phyloP scores from a whole-genome alignment of 1,139 yeast genomes.

The Sugiyamaella xylanicola region DNA sequence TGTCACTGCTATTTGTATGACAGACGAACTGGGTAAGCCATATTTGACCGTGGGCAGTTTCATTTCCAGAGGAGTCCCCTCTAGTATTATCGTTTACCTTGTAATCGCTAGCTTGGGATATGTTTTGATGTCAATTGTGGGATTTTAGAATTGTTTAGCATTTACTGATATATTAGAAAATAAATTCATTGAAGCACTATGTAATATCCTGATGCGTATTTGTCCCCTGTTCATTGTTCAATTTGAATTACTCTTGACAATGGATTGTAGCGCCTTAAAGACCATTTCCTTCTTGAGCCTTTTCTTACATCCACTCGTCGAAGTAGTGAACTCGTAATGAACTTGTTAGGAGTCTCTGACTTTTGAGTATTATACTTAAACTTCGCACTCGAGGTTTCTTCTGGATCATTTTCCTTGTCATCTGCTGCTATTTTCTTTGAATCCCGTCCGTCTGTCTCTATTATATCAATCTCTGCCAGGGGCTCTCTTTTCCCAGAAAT shows the following conservation, averaged over 20 bases:
- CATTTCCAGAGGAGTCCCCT: conserved; percentile 85
- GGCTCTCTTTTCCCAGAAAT: neutral
- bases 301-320: neutral
- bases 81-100: conserved; percentile 69
- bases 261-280: conserved; percentile 4
- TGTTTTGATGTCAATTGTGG: conserved; percentile 61
- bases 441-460: neutral
- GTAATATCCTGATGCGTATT: neutral
- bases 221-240: neutral
- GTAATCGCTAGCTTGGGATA: conserved; percentile 80
- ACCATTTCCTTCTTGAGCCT: neutral
- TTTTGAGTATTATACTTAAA: neutral
- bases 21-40: conserved; percentile 85
- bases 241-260: conserved; percentile 3
- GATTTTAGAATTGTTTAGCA: conserved; percentile 36
- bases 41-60: conserved; percentile 82
- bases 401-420: neutral
- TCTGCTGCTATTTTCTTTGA: neutral
- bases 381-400: too few species aligned
- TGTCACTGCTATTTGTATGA: conserved; percentile 90
- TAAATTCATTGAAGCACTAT: neutral
- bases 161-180: neutral
- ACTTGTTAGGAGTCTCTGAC: neutral
- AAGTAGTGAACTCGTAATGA: neutral
- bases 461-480: neutral